Base-by-base conservation (phyloP, 2,329 filamentous ascomycete species). In the Pestalotiopsis fici region DNA sequence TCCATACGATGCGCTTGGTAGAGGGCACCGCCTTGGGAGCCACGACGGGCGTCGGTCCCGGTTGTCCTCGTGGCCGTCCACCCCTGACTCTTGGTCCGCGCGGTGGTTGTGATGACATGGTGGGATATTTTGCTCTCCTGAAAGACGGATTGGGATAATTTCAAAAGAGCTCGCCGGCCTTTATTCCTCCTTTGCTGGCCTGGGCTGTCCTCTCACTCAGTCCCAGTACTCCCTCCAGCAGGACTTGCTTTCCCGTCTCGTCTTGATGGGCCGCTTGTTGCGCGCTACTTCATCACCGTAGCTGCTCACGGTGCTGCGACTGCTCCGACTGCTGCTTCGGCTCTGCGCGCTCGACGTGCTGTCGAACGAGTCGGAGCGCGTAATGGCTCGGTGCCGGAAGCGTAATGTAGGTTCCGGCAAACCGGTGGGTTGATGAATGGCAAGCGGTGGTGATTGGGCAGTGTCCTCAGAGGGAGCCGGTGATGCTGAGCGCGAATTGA, bases 1-100 rank as follows among this genome's bases (percentile, higher is more conserved):
- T 84, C 66, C 75, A 75, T 43, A 78, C 68, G 23, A 76, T 15
- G 47, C 71, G 70, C 69, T 74, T 77, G 39, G 66, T 31, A 15
- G 57, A 68, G 39, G 71, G 68, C 37, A 67, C 70, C 18, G 65
- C 7, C 12, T 60, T 37, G 39, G 50, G 27, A 27, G 50, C n/a
- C 2, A 43, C 27, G 3, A 39, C 47, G 5, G 37, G 25, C 25
- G 61, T 11, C 39, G 61, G 25, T 21, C 37, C 39, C 31, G 63
- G 39, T 35, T n/a, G 39, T 65, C 28, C 23, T 57, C 21, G 39
- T 25, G 61, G 59, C 43, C 43, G 18, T 23, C 54, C 35, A 12
- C 54, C 59, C 39, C 35, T 64, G 21, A 67, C 18, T 11, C 37
- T 60, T 13, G 66, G 68, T 18, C 67, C 65, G 3, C 50, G 60